Base-by-base conservation (phyloP, 1,139 yeast species). In the Candida buenavistaensis region DNA sequence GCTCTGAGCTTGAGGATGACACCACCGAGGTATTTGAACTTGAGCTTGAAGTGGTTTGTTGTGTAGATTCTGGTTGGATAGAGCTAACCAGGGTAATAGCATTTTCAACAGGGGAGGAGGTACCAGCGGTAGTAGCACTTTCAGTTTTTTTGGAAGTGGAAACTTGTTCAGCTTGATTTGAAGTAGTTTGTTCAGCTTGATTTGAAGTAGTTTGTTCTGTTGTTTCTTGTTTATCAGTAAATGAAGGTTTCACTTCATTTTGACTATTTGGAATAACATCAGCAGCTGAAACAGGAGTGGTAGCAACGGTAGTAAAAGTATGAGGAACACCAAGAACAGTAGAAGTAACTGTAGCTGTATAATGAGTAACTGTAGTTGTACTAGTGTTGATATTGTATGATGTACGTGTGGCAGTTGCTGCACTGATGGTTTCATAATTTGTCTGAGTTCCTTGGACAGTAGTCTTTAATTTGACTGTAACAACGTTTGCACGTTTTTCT, bases 331-430 rank as follows among this genome's bases (percentile, higher is more conserved):
- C 75, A 40, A 62, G 61, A 13, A 69, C 62, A 10, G 74, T 68
- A 3, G 66, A 59, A 6, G 74, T 69, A 28, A 64, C 69, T 6
- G 76, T 70, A 10, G 75, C 73, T 24, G 75, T 70, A 48, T 68
- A 70, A 30, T 59, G 55, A 16, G 75, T 70, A 30, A 61, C 57
- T 12, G 75, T 70, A 23, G 57, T 50, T 14, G 69, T 63, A 16
- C 58, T 53, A 27, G 72, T 61, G 32, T 57, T 53, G 20, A 62
- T 52, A 13, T 51, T 38, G 25, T 51, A 40, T 38, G 64, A 57
- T 14, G 72, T 65, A 22, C 43, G 35, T 14, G 72, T 65, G 3
- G 52, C 39, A 22, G 59, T 55, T 14, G 54, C 44, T 14, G 66
- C 71, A 37, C 57, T 46, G 7, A 67, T 69, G 14, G 62, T 54